phyloP scores from a whole-genome alignment of 257 asterid species.

The Plantago elongata region DNA sequence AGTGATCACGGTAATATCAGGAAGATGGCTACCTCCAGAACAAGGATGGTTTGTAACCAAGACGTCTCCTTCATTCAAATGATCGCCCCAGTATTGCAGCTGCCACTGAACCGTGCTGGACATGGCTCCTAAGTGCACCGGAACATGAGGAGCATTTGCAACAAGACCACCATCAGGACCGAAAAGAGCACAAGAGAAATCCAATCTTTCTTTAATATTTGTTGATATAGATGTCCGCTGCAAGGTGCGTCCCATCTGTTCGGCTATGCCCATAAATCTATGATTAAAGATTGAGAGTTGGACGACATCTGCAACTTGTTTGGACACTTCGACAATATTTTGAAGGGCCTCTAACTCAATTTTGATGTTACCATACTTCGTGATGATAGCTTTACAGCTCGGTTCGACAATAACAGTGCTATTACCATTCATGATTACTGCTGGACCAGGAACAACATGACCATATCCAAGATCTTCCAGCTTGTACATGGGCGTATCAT shows the following conservation, averaged over 20 bases:
- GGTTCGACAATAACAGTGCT: constrained; percentile 93
- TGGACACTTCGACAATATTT: constrained; percentile 36
- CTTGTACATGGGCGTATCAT: constrained; percentile 67
- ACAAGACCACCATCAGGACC: constrained; percentile 96
- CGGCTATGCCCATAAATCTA: constrained; percentile 97
- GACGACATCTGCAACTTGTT: constrained; percentile 89
- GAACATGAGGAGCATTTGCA: constrained; percentile 99
- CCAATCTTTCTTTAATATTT: constrained; percentile 86
- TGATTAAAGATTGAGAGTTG: constrained; percentile 94
- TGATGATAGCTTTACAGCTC: constrained; percentile 60
- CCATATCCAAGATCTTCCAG: constrained; percentile 64
- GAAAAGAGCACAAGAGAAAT: constrained; percentile 94
- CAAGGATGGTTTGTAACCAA: constrained; percentile 91
- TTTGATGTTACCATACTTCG: constrained; percentile 77
- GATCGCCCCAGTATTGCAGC: constrained; percentile 68
- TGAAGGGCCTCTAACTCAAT: constrained; percentile 50
- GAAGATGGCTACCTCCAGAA: constrained; percentile 97
- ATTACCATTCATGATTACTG: constrained; percentile 89
- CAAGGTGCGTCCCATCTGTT: constrained; percentile 97
- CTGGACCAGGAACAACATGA: constrained; percentile 68
- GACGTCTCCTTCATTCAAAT: constrained; percentile 84
- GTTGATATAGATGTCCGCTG: constrained; percentile 96
- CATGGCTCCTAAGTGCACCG: constrained; percentile 98
- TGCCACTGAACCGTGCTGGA: constrained; percentile 98
- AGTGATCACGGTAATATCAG: constrained; percentile 90